Conservation (phyloP, 176 grass and related monocot genomes). For the sorghum (Sorghum bicolor) region DNA sequence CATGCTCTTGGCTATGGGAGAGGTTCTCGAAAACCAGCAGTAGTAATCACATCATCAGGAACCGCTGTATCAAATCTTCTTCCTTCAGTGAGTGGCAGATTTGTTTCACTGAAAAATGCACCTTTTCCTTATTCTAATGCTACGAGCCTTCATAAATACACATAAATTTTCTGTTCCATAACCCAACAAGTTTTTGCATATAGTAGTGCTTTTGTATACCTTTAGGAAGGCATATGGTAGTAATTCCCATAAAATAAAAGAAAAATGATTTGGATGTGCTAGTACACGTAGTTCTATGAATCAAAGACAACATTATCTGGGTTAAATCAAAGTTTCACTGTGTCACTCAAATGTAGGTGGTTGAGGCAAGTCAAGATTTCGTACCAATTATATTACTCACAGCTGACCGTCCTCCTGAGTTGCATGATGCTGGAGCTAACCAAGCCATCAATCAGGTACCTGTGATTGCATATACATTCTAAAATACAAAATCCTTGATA, state of each 20-base stretch:
- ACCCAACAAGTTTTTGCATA: not conserved
- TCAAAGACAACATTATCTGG: not conserved
- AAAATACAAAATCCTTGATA: slow-evolving; percentile 29
- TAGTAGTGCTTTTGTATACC: slow-evolving; percentile 4
- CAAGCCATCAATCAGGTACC: slow-evolving; percentile 92
- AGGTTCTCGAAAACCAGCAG: slow-evolving; percentile 67
- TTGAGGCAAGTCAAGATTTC: slow-evolving; percentile 90
- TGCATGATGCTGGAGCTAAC: slow-evolving; percentile 89
- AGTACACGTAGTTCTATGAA: not conserved
- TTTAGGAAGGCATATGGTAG: slow-evolving; percentile 10
- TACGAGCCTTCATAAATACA: slow-evolving; percentile 6
- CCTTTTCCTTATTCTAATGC: slow-evolving; percentile 6
- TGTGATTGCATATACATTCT: not conserved
- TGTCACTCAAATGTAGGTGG: slow-evolving; percentile 51
- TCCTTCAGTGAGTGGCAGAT: slow-evolving; percentile 65
- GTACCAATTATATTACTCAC: slow-evolving; percentile 83
- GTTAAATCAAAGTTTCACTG: slow-evolving; percentile 31
- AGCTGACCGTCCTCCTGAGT: slow-evolving; percentile 91
- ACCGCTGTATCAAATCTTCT: slow-evolving; percentile 97
- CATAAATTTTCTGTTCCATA: not conserved
- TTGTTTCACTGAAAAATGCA: slow-evolving; percentile 15
- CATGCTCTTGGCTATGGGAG: slow-evolving; percentile 91
- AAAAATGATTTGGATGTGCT: slow-evolving; percentile 10
- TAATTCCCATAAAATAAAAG: not conserved
- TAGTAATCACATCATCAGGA: slow-evolving; percentile 96